Percentiles rank a stretch among this genome's conserved stretches.
phyloP scores from a whole-genome alignment of 805 yeast genomes.

The Pichia kluyveri region DNA sequence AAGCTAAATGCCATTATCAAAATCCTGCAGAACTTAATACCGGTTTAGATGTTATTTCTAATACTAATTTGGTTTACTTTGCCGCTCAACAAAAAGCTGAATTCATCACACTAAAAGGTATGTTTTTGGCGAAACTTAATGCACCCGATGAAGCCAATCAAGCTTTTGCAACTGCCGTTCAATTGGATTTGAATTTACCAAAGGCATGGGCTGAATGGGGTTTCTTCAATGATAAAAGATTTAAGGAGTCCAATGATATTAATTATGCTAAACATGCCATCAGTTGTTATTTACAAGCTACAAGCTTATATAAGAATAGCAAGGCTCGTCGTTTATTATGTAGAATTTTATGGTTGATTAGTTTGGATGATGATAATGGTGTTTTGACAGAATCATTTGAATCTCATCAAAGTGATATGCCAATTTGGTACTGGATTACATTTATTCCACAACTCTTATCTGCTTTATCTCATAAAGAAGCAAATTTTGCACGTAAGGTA shows the following conservation, averaged over 20 bases:
- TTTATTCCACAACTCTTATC: constrained; percentile 91
- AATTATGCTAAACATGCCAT: constrained; percentile 88
- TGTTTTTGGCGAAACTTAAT: constrained; percentile 87
- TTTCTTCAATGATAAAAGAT: constrained; percentile 78
- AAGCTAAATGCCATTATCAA: constrained; percentile 95
- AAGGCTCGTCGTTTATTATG: constrained; percentile 84
- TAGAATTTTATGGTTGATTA: constrained; percentile 85
- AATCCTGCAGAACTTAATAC: constrained; percentile 85
- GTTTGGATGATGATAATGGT: constrained; percentile 80
- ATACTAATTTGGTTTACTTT: constrained; percentile 91
- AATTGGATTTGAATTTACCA: constrained; percentile 85
- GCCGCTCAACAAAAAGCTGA: constrained; percentile 98
- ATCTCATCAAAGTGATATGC: constrained; percentile 88
- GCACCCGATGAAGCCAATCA: constrained; percentile 94
- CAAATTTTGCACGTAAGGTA: constrained; percentile 78
- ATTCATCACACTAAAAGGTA: constrained; percentile 94
- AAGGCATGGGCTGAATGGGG: constrained; percentile 99
- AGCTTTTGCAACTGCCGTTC: constrained; percentile 97
- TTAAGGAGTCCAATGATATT: constrained; percentile 73
- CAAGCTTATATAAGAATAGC: constrained; percentile 88
- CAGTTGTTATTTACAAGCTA: constrained; percentile 94
- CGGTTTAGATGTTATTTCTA: constrained; percentile 93
- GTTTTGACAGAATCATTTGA: constrained; percentile 82
- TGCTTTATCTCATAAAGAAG: constrained; percentile 85
- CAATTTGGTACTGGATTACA: constrained; percentile 99